A percentile compares a stretch with the other conserved stretches of the same genome.
These are phyloP conservation scores for Tritrichomonas musculus DNA, from an alignment of 208 protist species.

Conservation along the genomic window DNA sequence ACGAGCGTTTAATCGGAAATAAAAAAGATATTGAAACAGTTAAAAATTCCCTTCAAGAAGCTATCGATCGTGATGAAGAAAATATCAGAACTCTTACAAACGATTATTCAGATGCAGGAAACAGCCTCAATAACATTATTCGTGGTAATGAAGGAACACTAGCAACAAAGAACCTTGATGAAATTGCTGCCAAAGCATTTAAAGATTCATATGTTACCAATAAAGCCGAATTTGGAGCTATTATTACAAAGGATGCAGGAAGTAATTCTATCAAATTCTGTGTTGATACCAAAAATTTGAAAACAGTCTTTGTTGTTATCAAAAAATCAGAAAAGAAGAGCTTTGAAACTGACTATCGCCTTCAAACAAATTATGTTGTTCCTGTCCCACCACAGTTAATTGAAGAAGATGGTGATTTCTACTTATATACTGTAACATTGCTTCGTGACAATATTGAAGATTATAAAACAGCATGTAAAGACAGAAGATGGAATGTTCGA, in stretches of 20 bases:
- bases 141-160: not conserved
- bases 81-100: not conserved
- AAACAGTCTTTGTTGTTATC: not conserved
- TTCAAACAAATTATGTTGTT: not conserved
- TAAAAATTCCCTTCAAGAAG: not conserved
- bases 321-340: too few species aligned
- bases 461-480: constrained; percentile 22
- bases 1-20: not conserved
- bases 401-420: not conserved
- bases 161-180: not conserved
- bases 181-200: not conserved
- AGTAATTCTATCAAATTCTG: too few species aligned
- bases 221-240: not conserved
- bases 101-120: not conserved
- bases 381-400: not conserved
- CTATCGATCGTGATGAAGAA: not conserved
- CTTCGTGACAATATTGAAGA: not conserved
- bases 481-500: not conserved
- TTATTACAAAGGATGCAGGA: too few species aligned
- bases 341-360: not conserved
- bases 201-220: not conserved
- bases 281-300: not conserved
- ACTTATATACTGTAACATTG: not conserved
- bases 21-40: not conserved
- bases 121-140: not conserved